These are phyloP conservation scores for Apiotrichum veenhuisii DNA, from an alignment of 1,284 basidiomycete species.

Conservation along the genomic window DNA sequence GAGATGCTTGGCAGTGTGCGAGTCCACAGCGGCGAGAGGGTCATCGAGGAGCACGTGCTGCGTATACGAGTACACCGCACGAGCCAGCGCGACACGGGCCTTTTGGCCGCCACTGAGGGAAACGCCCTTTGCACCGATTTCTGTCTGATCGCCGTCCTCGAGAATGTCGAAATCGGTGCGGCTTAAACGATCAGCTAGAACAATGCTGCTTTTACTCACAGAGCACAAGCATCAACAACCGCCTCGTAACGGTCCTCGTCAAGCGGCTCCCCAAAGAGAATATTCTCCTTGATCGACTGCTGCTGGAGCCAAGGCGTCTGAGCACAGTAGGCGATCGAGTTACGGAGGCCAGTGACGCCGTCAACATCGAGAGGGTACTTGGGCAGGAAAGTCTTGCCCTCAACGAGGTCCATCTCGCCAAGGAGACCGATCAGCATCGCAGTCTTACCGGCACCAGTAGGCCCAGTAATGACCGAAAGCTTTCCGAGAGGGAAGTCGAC, in stretches of 20 bases:
- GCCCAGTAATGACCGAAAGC: slow-evolving; percentile 66
- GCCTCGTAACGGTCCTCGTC: slow-evolving; percentile 67
- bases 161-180: slow-evolving; percentile 65
- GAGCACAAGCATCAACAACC: slow-evolving; percentile 75
- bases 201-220: slow-evolving; percentile 43
- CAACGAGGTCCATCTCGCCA: slow-evolving; percentile 63
- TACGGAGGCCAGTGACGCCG: slow-evolving; percentile 59
- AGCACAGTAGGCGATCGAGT: slow-evolving; percentile 75
- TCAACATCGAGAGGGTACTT: slow-evolving; percentile 63
- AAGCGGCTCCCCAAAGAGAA: slow-evolving; percentile 65
- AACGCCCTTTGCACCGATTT: slow-evolving; percentile 65
- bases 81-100: slow-evolving; percentile 59
- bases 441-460: slow-evolving; percentile 66
- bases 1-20: slow-evolving; percentile 75
- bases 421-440: slow-evolving; percentile 43
- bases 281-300: slow-evolving; percentile 56
- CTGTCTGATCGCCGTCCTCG: slow-evolving; percentile 76
- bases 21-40: slow-evolving; percentile 81
- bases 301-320: slow-evolving; percentile 79
- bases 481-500: slow-evolving; percentile 67
- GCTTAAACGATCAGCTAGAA: slow-evolving; percentile 8
- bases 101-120: slow-evolving; percentile 70
- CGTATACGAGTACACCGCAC: slow-evolving; percentile 56
- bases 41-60: slow-evolving; percentile 80
- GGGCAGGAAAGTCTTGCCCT: slow-evolving; percentile 60